Evolutionary conservation across 108 stramenopile genomes (phyloP).

Genomic region (Cyclotella kingstonii): DNA sequence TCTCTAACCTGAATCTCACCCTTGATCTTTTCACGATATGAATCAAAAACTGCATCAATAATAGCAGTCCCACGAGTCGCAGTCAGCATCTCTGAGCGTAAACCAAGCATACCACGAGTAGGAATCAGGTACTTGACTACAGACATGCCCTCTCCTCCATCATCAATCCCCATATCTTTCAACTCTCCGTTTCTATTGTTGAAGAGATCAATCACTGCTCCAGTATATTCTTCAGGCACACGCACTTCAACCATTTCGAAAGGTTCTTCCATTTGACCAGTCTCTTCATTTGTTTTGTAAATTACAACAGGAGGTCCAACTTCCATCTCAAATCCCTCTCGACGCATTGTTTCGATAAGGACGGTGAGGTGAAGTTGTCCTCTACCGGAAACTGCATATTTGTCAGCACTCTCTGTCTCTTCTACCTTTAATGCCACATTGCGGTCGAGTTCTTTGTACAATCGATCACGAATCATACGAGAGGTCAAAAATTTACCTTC

Average conservation of each 20-base stretch:
- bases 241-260: conserved; percentile 94
- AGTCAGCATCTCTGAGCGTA: conserved; percentile 88
- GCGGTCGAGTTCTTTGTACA: conserved; percentile 93
- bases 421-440: conserved; percentile 92
- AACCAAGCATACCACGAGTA: conserved; percentile 96
- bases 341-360: conserved; percentile 98
- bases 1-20: conserved; percentile 90
- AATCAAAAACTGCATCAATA: conserved; percentile 94
- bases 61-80: conserved; percentile 95
- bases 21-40: conserved; percentile 80
- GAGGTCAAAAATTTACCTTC: conserved; percentile 97
- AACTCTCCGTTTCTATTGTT: conserved; percentile 94
- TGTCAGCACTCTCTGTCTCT: conserved; percentile 93
- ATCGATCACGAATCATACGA: conserved; percentile 96
- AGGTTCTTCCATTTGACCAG: conserved; percentile 92
- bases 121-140: conserved; percentile 95
- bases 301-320: conserved; percentile 98
- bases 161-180: conserved; percentile 90
- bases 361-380: conserved; percentile 99
- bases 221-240: conserved; percentile 93
- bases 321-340: conserved; percentile 99
- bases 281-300: conserved; percentile 83
- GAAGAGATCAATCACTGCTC: conserved; percentile 90
- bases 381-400: conserved; percentile 95
- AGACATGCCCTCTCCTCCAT: conserved; percentile 72